Conservation (phyloP, 2,329 filamentous ascomycete species). For the Aureobasidium sp. region DNA sequence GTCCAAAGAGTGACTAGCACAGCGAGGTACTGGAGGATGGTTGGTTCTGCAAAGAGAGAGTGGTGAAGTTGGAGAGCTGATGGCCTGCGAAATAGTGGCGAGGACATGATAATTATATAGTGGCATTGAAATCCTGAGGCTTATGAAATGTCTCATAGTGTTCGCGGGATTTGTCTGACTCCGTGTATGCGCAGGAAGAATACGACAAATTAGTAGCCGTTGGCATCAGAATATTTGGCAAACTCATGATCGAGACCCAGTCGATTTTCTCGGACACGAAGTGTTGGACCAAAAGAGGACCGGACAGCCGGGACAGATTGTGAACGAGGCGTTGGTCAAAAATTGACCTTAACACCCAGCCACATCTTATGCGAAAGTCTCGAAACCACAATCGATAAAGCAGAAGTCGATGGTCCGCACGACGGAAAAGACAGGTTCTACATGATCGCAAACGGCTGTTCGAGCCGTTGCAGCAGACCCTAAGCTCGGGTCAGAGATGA, state of each 20-base stretch:
- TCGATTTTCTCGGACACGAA: not conserved
- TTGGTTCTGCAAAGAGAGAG: slow-evolving; percentile 13
- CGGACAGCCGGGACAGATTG: not conserved
- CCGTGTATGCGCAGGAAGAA: not conserved
- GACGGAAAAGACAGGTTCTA: not conserved
- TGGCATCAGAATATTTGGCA: not conserved
- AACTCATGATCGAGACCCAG: not conserved
- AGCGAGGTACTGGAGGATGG: slow-evolving; percentile 10
- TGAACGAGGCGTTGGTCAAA: not conserved
- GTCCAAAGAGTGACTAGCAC: slow-evolving; percentile 15
- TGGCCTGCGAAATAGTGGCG: not conserved
- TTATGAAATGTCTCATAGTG: not conserved
- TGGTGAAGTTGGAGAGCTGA: slow-evolving; percentile 12
- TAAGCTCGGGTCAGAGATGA: too few species aligned
- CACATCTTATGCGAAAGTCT: not conserved
- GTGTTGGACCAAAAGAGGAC: not conserved
- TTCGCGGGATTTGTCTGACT: not conserved
- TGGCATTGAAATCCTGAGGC: not conserved
- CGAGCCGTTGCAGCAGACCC: not conserved
- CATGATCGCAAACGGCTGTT: not conserved
- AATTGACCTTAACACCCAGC: not conserved
- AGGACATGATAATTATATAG: not conserved
- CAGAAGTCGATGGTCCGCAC: not conserved
- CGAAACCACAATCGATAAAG: not conserved
- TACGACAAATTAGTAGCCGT: not conserved